phyloP scores from a whole-genome alignment of 495 filamentous ascomycete genomes.

The Talaromyces borbonicus region DNA sequence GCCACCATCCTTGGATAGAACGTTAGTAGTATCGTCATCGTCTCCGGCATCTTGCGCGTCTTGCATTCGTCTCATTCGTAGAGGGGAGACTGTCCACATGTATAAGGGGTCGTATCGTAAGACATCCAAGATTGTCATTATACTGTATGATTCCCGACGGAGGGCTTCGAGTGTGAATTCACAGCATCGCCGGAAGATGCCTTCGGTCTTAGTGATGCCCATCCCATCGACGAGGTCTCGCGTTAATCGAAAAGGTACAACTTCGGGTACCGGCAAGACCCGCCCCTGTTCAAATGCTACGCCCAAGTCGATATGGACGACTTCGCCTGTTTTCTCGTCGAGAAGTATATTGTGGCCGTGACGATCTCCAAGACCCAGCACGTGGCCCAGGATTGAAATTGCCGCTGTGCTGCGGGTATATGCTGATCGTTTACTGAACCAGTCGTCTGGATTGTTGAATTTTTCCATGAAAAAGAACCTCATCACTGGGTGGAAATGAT shows the following conservation, averaged over 20 bases:
- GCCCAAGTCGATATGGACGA: constrained; percentile 92
- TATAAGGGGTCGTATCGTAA: constrained; percentile 94
- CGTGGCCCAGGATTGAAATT: constrained; percentile 88
- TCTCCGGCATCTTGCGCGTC: constrained; percentile 46
- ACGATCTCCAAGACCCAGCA: constrained; percentile 89
- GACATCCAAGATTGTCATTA: constrained; percentile 95
- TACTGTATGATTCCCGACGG: constrained; percentile 82
- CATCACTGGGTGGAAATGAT: constrained; percentile 87
- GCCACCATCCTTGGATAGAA: constrained; percentile 12
- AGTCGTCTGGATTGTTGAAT: constrained; percentile 89
- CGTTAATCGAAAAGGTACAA: constrained; percentile 92
- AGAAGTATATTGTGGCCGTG: constrained; percentile 96
- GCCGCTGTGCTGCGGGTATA: constrained; percentile 91
- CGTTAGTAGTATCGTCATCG: constrained; percentile 23
- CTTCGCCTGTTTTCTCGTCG: constrained; percentile 82
- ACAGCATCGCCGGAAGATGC: constrained; percentile 91
- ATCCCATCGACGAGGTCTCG: constrained; percentile 94
- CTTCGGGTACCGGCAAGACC: constrained; percentile 83
- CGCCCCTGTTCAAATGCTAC: constrained; percentile 95
- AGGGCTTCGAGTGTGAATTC: constrained; percentile 94
- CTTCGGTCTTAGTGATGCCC: constrained; percentile 91
- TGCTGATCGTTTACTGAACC: constrained; percentile 77
- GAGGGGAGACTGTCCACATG: constrained; percentile 87
- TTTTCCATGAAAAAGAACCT: constrained; percentile 94
- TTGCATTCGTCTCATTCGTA: constrained; percentile 71